These are phyloP conservation scores for Pyrenula aspistea DNA, from an alignment of 495 filamentous ascomycete species.

Conservation along the genomic window DNA sequence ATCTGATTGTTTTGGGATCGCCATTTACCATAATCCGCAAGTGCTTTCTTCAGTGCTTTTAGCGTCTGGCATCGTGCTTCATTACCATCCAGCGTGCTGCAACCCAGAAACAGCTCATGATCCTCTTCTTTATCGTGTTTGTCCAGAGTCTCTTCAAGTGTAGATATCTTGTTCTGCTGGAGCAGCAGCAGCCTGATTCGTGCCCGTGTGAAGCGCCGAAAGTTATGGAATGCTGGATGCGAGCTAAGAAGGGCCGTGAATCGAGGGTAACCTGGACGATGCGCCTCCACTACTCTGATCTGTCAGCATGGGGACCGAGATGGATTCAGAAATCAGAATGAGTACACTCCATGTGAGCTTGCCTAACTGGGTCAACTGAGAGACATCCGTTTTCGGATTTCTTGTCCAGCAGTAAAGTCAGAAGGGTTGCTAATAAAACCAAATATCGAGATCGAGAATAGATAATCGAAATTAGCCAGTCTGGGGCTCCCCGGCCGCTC, in stretches of 20 bases:
- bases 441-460: background rate
- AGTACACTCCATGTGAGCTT: background rate
- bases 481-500: background rate
- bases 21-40: constrained; percentile 16
- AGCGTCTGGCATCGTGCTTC: constrained; percentile 8
- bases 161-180: constrained; percentile 18
- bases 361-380: background rate
- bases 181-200: constrained; percentile 13
- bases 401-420: background rate
- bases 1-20: background rate
- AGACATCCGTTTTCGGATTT: background rate
- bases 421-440: background rate
- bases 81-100: constrained; percentile 17
- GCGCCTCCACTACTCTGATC: constrained; percentile 19
- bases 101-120: constrained; percentile 16
- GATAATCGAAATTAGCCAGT: background rate
- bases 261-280: constrained; percentile 18
- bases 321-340: background rate
- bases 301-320: background rate
- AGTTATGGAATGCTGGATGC: constrained; percentile 13
- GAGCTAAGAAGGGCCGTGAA: constrained; percentile 16
- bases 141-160: constrained; percentile 19
- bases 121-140: constrained; percentile 17
- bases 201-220: constrained; percentile 15
- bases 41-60: constrained; percentile 8